Evolutionary conservation across 495 filamentous ascomycete species (phyloP), one percentile per base, ranked within the genome.

Genomic region (Xylaria cubensis): DNA sequence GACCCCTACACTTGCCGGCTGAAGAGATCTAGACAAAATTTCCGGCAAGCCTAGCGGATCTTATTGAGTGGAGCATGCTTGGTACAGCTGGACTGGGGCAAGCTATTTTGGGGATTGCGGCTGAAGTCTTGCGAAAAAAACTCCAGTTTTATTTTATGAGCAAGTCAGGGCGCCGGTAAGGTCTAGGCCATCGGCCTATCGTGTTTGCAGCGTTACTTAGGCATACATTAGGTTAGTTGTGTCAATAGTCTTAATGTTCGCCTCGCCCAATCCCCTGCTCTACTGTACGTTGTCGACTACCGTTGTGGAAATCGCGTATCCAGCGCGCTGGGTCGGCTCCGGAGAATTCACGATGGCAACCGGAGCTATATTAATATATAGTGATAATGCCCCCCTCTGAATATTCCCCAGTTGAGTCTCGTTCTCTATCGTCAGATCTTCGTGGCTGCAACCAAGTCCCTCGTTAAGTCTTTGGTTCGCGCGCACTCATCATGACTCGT

Each of bases 391-490:
- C 9, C 32, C 41, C 24, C 32, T 39, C 8, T 17, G 17, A 15
- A 17, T 12, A 15, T 7, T 39, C 24, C 2, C 12, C 41, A 34
- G 24, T 5, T 21, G 39, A 42, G 39, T 64, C 39, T 24, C 48
- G 12, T 17, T 39, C 39, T 32, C 21, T 29, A 17, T 48, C n/a
- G 21, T 21, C 21, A 46, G 41, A 44, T 41, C n/a, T 8, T 44
- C 41, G n/a, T 46, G 46, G 19, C 41, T 48, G 41, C 62, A 64
- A 46, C 41, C 62, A 64, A 64, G 62, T 46, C 62, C n/a, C 41
- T 64, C 62, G n/a, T 64, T 64, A 64, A 26, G 41, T 48, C 24
- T 4, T 1, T 48, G 62, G 62, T 64, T 64, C 21, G 41, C 59
- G 4, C 32, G 19, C 59, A 24, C 13, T 63, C 62, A 48, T 64